Evolutionary conservation across 345 rosid genomes (phyloP).

Genomic region (Litchi chinensis): DNA sequence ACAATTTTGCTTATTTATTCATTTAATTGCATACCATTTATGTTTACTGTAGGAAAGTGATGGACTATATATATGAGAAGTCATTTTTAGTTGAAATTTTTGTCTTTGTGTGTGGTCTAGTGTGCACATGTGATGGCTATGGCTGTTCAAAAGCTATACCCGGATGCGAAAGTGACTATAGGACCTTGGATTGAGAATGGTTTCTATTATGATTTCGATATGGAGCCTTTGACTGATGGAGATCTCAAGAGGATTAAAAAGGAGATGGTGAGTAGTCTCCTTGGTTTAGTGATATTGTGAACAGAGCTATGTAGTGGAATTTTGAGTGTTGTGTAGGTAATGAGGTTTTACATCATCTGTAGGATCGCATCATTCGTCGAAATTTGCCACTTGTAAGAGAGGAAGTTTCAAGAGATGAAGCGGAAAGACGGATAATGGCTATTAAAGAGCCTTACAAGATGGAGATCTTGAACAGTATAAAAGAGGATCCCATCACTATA

Average conservation of each 20-base stretch:
- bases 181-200: slow-evolving; percentile 99
- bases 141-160: slow-evolving; percentile 94
- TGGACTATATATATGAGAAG: not conserved
- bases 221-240: slow-evolving; percentile 84
- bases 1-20: not conserved
- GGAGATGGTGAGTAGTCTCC: slow-evolving; percentile 79
- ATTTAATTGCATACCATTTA: not conserved
- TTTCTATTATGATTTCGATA: slow-evolving; percentile 91
- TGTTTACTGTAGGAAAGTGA: not conserved
- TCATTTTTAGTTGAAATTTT: not conserved
- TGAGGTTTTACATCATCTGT: slow-evolving; percentile 49
- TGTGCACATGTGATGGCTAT: slow-evolving; percentile 99
- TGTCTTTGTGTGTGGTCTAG: slow-evolving; percentile 38
- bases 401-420: slow-evolving; percentile 90
- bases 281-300: not conserved
- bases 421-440: slow-evolving; percentile 65
- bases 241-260: slow-evolving; percentile 93
- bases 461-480: slow-evolving; percentile 86
- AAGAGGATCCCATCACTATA: slow-evolving; percentile 80
- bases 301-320: not conserved
- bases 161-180: slow-evolving; percentile 90
- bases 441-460: slow-evolving; percentile 91
- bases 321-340: not conserved
- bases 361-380: slow-evolving; percentile 87
- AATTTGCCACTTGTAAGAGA: slow-evolving; percentile 87